Evolutionary conservation across 2,329 filamentous ascomycete genomes (phyloP).

Genomic region (Pseudohalonectria lignicola): DNA sequence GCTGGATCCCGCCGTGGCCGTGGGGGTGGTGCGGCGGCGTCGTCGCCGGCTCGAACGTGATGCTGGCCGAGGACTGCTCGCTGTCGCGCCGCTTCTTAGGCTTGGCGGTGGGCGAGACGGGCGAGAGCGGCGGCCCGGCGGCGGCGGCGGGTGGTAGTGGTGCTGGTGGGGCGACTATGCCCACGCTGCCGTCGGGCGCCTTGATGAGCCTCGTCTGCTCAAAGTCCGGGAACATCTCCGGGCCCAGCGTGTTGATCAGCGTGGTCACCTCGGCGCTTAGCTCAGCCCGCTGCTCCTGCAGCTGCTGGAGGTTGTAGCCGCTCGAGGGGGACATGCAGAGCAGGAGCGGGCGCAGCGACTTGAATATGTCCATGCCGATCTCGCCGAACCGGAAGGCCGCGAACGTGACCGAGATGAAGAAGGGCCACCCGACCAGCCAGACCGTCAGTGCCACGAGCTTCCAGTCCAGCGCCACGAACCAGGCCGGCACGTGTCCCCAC

Average conservation of each 20-base stretch:
- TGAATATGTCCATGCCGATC: conserved; percentile 97
- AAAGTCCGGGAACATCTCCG: conserved; percentile 96
- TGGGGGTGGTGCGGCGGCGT: conserved; percentile 16
- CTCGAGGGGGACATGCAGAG: conserved; percentile 77
- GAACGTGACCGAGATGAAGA: conserved; percentile 85
- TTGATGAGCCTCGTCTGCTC: conserved; percentile 62
- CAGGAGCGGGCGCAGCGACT: conserved; percentile 80
- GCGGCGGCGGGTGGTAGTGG: no score
- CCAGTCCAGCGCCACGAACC: conserved; percentile 50
- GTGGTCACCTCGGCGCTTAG: conserved; percentile 78
- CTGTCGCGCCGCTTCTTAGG: conserved; percentile 30
- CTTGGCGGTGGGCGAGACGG: conserved; percentile 2
- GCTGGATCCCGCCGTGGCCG: conserved; percentile 26
- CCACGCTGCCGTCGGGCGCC: conserved; percentile 33
- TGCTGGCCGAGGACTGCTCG: conserved; percentile 28
- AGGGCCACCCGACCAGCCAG: conserved; percentile 60
- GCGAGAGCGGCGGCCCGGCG: conserved; percentile 9
- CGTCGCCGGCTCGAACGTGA: conserved; percentile 20
- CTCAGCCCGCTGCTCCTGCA: conserved; percentile 60
- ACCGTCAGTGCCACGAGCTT: conserved; percentile 44
- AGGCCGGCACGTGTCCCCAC: conserved; percentile 69
- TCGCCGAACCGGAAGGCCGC: conserved; percentile 91
- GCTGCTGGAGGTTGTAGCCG: conserved; percentile 69
- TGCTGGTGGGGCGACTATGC: no score
- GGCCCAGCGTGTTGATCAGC: conserved; percentile 88